Conservation (phyloP, 345 rosid genomes). For the Gossypium bickii region DNA sequence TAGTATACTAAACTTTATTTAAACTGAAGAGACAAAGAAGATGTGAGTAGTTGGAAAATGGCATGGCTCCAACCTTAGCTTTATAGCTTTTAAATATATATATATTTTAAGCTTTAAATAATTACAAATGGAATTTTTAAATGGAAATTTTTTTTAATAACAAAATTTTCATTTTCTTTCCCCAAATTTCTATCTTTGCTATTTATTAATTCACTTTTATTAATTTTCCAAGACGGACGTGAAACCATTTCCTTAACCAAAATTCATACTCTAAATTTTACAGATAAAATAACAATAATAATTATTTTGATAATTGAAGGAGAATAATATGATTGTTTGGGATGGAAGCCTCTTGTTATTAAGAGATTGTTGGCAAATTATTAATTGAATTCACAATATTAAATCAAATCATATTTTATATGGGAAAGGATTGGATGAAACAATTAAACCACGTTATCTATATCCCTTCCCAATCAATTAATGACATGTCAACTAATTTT, state of each 20-base stretch:
- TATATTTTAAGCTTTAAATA: background rate
- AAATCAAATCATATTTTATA: constrained; percentile 16
- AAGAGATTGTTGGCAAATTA: constrained; percentile 10
- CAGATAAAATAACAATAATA: constrained; percentile 47
- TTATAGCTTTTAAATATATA: constrained; percentile 38
- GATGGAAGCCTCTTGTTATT: too few relatives aligned
- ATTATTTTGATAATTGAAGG: too few relatives aligned
- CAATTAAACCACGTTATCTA: too few relatives aligned
- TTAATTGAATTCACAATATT: constrained; percentile 46
- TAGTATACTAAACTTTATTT: constrained; percentile 27
- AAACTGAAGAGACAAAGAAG: constrained; percentile 44
- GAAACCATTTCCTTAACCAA: constrained; percentile 82
- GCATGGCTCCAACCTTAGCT: constrained; percentile 53
- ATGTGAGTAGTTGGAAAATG: constrained; percentile 60
- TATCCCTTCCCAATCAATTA: too few relatives aligned
- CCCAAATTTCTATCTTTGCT: too few relatives aligned
- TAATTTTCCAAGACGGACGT: constrained; percentile 87
- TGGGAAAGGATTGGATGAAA: too few relatives aligned
- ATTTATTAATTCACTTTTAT: constrained; percentile 25
- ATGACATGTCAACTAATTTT: too few relatives aligned
- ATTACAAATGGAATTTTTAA: constrained; percentile 19
- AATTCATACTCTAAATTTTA: constrained; percentile 69
- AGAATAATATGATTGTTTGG: too few relatives aligned
- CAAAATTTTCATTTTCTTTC: too few relatives aligned
- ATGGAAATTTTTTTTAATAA: background rate